Percentiles rank a stretch among this genome's conserved stretches.
These are phyloP conservation scores for Cruciata laevipes DNA, from an alignment of 257 asterid species.

Conservation along the genomic window DNA sequence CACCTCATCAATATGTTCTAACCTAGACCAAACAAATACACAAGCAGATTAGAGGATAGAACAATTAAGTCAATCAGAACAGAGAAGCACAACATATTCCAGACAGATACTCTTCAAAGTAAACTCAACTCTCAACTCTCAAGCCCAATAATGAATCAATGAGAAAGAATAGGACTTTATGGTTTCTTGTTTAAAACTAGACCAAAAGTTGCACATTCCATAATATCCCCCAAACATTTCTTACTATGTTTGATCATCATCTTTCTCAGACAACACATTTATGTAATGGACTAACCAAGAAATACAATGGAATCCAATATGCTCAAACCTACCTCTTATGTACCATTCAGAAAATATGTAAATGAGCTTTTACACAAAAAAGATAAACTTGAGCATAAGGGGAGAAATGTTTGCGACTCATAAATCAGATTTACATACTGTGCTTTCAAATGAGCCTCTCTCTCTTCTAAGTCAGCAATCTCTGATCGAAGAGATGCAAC, in stretches of 20 bases:
- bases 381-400: neutral
- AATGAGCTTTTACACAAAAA: neutral
- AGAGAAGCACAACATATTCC: neutral
- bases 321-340: neutral
- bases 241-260: neutral
- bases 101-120: neutral
- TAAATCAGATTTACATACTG: constrained; percentile 44
- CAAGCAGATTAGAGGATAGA: constrained; percentile 2
- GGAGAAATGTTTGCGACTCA: neutral
- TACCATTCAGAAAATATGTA: neutral
- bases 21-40: constrained; percentile 33
- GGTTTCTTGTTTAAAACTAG: neutral
- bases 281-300: neutral
- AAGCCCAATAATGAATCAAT: neutral
- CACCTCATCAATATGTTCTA: constrained; percentile 86
- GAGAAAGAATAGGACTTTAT: neutral
- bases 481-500: constrained; percentile 96
- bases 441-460: constrained; percentile 83
- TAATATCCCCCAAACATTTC: neutral
- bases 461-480: constrained; percentile 68
- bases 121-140: neutral
- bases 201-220: neutral
- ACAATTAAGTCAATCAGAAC: neutral
- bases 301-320: neutral
- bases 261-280: neutral